Percentiles rank a stretch among this genome's conserved stretches.
phyloP scores from a whole-genome alignment of 1,284 basidiomycete species.

The Filobasidium uniguttulatum region DNA sequence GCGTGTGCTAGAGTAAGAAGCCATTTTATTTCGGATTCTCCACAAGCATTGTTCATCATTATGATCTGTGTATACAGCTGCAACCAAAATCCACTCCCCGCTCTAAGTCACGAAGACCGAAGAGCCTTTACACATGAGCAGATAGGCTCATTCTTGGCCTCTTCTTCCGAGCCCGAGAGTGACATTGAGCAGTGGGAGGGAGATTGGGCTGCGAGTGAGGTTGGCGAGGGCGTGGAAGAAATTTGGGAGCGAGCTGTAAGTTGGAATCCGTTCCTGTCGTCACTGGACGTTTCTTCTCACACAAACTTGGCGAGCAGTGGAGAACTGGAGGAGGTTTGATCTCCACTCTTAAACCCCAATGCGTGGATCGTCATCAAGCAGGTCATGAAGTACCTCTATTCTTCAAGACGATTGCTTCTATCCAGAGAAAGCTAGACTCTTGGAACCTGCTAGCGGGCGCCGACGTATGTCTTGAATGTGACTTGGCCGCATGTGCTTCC shows the following conservation, averaged over 20 bases:
- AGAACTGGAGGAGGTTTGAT: slow-evolving; percentile 30
- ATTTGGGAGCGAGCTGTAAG: slow-evolving; percentile 33
- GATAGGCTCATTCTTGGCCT: slow-evolving; percentile 27
- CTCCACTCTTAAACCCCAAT: slow-evolving; percentile 25
- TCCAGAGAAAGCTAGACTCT: slow-evolving; percentile 22
- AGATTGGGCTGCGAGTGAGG: slow-evolving; percentile 34
- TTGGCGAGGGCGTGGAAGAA: slow-evolving; percentile 37
- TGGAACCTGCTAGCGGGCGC: slow-evolving; percentile 24
- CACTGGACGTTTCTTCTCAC: background rate
- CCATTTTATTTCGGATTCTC: too few species aligned
- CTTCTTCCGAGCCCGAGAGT: slow-evolving; percentile 18
- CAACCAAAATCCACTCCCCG: background rate
- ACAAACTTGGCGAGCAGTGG: slow-evolving; percentile 24
- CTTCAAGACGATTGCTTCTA: slow-evolving; percentile 26
- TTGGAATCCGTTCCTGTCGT: background rate
- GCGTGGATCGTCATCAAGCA: slow-evolving; percentile 10
- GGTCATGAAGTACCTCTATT: slow-evolving; percentile 26
- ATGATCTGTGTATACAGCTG: slow-evolving; percentile 2
- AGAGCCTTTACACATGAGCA: slow-evolving; percentile 25
- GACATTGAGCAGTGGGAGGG: too few species aligned
- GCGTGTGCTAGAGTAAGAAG: slow-evolving; percentile 29
- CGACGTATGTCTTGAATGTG: slow-evolving; percentile 22
- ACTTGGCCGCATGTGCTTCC: background rate
- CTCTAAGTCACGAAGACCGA: too few species aligned
- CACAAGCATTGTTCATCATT: background rate